phyloP scores from a whole-genome alignment of 805 yeast genomes.

The Tetrapisispora arboricola region DNA sequence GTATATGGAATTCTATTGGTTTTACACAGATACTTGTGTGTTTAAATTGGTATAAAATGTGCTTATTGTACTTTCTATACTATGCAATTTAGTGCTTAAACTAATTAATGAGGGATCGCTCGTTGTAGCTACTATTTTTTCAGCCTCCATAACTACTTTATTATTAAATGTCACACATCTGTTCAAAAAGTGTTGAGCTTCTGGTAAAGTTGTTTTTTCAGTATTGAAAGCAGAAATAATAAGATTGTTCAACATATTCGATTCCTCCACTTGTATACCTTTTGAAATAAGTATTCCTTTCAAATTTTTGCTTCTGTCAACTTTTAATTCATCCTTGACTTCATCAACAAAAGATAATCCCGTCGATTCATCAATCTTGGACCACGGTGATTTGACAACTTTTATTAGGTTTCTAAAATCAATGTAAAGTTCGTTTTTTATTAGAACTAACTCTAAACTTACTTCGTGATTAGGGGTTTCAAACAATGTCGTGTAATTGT shows the following conservation, averaged over 20 bases:
- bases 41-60: slow-evolving; percentile 16
- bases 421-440: slow-evolving; percentile 52
- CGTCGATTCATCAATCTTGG: slow-evolving; percentile 34
- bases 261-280: slow-evolving; percentile 27
- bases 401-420: slow-evolving; percentile 44
- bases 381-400: slow-evolving; percentile 55
- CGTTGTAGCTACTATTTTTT: slow-evolving; percentile 48
- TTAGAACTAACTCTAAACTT: slow-evolving; percentile 47
- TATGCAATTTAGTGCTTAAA: slow-evolving; percentile 51
- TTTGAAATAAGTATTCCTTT: slow-evolving; percentile 33
- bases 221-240: slow-evolving; percentile 27
- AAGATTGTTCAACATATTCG: slow-evolving; percentile 27
- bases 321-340: slow-evolving; percentile 44
- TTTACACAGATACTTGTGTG: too few species aligned
- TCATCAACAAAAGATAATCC: slow-evolving; percentile 50
- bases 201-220: slow-evolving; percentile 30
- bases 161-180: slow-evolving; percentile 51
- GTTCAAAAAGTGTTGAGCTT: slow-evolving; percentile 43
- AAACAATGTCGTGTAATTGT: slow-evolving; percentile 21
- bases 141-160: slow-evolving; percentile 51
- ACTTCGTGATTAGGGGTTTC: slow-evolving; percentile 30
- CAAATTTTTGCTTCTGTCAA: slow-evolving; percentile 32
- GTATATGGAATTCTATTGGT: too few species aligned
- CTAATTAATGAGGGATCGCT: slow-evolving; percentile 61
- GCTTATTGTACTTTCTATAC: slow-evolving; percentile 35